Conservation (phyloP, 2,329 filamentous ascomycete genomes). For the Chaetoscypha palmicola region DNA sequence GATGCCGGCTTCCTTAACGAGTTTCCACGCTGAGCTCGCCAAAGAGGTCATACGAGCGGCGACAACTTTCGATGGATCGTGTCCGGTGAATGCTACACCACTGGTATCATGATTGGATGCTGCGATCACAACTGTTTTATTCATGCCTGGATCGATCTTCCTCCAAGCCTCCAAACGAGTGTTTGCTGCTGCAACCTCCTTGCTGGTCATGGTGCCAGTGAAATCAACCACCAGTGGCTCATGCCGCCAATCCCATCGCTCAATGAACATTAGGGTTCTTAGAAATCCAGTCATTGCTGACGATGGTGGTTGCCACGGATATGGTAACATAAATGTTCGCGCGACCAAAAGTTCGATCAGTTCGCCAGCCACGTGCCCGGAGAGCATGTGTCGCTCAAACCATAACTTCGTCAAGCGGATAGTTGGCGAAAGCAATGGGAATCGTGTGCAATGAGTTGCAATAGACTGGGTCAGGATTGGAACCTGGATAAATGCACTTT, state of each 20-base stretch:
- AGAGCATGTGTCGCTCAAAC: constrained; percentile 78
- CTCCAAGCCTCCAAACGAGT: constrained; percentile 78
- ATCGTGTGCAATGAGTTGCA: constrained; percentile 70
- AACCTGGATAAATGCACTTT: constrained; percentile 62
- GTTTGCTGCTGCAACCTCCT: constrained; percentile 55
- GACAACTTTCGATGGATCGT: constrained; percentile 69
- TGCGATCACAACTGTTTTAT: constrained; percentile 71
- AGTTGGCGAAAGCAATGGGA: constrained; percentile 71
- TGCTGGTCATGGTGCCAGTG: constrained; percentile 53
- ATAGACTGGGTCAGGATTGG: constrained; percentile 79
- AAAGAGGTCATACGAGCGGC: constrained; percentile 77
- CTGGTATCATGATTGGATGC: constrained; percentile 72
- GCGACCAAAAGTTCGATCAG: constrained; percentile 77
- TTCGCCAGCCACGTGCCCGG: constrained; percentile 68
- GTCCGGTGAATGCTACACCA: constrained; percentile 74
- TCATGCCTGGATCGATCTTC: constrained; percentile 82
- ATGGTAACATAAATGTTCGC: constrained; percentile 70
- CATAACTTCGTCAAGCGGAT: constrained; percentile 84
- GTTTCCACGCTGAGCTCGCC: constrained; percentile 65
- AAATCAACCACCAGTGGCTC: constrained; percentile 78
- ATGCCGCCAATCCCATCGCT: constrained; percentile 86
- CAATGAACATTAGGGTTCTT: constrained; percentile 70
- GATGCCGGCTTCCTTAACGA: constrained; percentile 47
- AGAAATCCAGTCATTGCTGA: constrained; percentile 75
- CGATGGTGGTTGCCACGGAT: constrained; percentile 72